Evolutionary conservation across 768 basidiomycete genomes (phyloP), one percentile per base, ranked within the genome.

Genomic region (Pleurotus tuber-regium): DNA sequence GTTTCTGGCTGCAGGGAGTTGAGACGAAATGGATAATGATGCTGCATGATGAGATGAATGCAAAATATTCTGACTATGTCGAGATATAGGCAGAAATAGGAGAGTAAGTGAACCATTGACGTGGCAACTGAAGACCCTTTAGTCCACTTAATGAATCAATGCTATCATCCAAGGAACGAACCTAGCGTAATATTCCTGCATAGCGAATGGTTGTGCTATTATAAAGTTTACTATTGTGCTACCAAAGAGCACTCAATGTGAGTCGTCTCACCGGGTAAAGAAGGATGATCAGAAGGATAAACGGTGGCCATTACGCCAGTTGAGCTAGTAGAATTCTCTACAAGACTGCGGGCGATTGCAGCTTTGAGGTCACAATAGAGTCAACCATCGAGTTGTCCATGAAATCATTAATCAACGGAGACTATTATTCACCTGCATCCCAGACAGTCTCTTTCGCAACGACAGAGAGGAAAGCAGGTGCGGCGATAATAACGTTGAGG

Each of bases 161-260:
- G 29, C 31, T 14, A 18, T 31, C 36, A 38, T 12, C 33, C 39
- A 23, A 14, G 14, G 19, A 25, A 18, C 52, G 28, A 48, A 61
- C 65, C 63, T 66, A 38, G 78, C 78, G 55, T 79, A 80, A 57
- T 80, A 82, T 61, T 80, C 79, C 59, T 78, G 78, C 42, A 82
- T 64, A 4, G 74, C 63, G 59, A 79, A 79, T 0, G 79, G 75
- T 54, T 73, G 66, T 8, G 68, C 78, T 77, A 18, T 16, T 28
- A 31, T 24, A 16, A 28, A 36, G 51, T 23, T 9, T 25, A 14
- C 21, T 9, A 25, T 36, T 23, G 43, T 26, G 4, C 19, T n/a
- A 18, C 18, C 16, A 21, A 50, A n/a, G 7, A 11, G 23, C 10
- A 26, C 14, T 6, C n/a, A 8, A 16, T 18, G 23, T 39, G 16